Base-by-base conservation (phyloP, 2,329 filamentous ascomycete genomes). In the Stachybotrys elegans region DNA sequence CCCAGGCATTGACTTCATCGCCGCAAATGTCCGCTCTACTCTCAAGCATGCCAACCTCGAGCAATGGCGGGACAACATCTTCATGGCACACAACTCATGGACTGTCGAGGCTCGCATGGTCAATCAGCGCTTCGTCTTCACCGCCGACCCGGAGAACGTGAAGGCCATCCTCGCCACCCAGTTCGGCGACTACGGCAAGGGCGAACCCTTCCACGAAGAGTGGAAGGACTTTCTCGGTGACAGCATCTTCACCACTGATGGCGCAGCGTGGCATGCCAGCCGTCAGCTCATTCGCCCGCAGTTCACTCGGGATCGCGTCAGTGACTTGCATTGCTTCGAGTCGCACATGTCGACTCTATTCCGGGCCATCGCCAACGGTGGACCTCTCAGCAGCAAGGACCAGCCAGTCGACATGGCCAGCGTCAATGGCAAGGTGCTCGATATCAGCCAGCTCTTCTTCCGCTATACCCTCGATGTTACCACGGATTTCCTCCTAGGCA, bases 121-220 rank as follows among this genome's bases (percentile, higher is more conserved):
- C 2, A 73, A 76, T 39, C 61, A 68, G 39, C 79, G 86, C n/a
- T 63, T 84, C 19, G 62, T 94, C 47, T 75, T 93, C 57, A 95
- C 91, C 0, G 78, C 79, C 5, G 89, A 95, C 53, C 86, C 86
- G 1, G 88, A 94, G 57, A 95, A 95, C 59, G 86, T 95, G 69
- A 95, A 95, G 63, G 88, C 91, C 6, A 76, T 96, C 19, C 72
- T 96, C n/a, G 87, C 90, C 0, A 86, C 84, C 2, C 88, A 95
- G 58, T 96, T 96, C 58, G 44, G 53, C 32, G 87, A 95, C 58
- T 96, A 83, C 59, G 91, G 90, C 55, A 90, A 95, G 61, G 89
- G 90, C 6, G 67, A 81, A 49, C 65, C 72, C 19, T 95, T 95
- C 67, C 84, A 91, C 55, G 54, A 65, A 8, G 84, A 90, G 42